phyloP scores from a whole-genome alignment of 2,329 filamentous ascomycete species.

The Aspergillus phoenicis region DNA sequence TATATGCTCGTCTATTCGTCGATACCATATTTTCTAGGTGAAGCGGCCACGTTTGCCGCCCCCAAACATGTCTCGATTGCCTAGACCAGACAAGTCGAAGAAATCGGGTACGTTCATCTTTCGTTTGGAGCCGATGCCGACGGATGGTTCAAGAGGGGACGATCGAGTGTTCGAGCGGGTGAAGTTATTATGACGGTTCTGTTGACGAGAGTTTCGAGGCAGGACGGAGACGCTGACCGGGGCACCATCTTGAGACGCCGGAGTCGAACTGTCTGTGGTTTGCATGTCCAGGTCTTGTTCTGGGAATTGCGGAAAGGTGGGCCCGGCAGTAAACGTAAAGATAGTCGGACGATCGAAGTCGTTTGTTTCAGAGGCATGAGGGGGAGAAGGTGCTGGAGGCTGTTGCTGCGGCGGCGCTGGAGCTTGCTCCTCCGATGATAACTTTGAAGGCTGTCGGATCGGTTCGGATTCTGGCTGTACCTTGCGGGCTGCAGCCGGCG shows the following conservation, averaged over 20 bases:
- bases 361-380: conserved; percentile 28
- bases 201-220: conserved; percentile 44
- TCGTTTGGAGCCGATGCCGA: conserved; percentile 50
- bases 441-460: conserved; percentile 32
- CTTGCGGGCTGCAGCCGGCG: conserved; percentile 39
- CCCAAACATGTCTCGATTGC: conserved; percentile 47
- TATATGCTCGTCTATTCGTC: conserved; percentile 38
- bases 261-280: conserved; percentile 37
- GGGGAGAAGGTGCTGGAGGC: conserved; percentile 20
- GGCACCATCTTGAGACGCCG: conserved; percentile 34
- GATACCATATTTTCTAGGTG: conserved; percentile 38
- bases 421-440: conserved; percentile 32
- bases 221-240: conserved; percentile 48
- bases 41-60: conserved; percentile 53
- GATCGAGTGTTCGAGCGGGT: conserved; percentile 41
- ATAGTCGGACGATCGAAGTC: conserved; percentile 35
- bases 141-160: conserved; percentile 41
- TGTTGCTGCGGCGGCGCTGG: conserved; percentile 27
- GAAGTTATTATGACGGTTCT: conserved; percentile 43
- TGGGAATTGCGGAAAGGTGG: conserved; percentile 39
- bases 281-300: conserved; percentile 50
- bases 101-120: conserved; percentile 52
- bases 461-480: conserved; percentile 32
- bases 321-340: conserved; percentile 49
- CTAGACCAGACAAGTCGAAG: conserved; percentile 52